Evolutionary conservation across 108 stramenopile species (phyloP), one percentile per base, ranked within the genome.

Genomic region (Seminavis robusta): DNA sequence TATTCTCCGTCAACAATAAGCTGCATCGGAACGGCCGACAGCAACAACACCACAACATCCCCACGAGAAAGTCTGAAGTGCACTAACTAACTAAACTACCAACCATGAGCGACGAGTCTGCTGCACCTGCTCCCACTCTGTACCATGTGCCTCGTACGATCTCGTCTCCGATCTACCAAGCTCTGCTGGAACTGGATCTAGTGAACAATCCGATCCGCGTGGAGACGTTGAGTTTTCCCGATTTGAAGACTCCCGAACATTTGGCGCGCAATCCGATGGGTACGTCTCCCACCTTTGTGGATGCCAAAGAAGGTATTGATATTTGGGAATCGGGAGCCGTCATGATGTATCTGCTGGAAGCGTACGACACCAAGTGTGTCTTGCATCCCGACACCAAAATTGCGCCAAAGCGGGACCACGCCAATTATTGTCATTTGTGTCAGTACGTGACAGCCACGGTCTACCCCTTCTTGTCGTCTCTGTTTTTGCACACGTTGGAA

Each of bases 281-380:
- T 15, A 53, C 61, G 8, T 54, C 39, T 9, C 61, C 61, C 0
- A 29, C 61, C 17, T 62, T 62, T 4, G 54, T 38, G 0, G 52
- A 62, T 38, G 45, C 33, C 1, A 13, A 61, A 8, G 16, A 54
- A 15, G 40, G 30, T 7, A 62, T 62, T 16, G 41, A 26, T 2
- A 62, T 62, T 1, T 62, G 51, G 51, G 61, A 62, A 28, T 54
- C 52, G 24, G 61, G 61, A 29, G 61, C 61, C 5, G 42, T 62
- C 3, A 6, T 62, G 7, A 17, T 52, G 17, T 62, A 42, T 25
- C 23, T 62, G 0, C 31, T 62, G 27, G 52, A 62, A 33, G 3
- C 7, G 15, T 62, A 62, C 27, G 61, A 62, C 27, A 54, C 36
- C 1, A 30, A 41, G n/a, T 19, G 21, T n/a, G 10, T 21, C 11